Percentiles rank a stretch among this genome's conserved stretches.
Conservation (phyloP, 345 rosid species). For the Psidium friedrichsthalianum region DNA sequence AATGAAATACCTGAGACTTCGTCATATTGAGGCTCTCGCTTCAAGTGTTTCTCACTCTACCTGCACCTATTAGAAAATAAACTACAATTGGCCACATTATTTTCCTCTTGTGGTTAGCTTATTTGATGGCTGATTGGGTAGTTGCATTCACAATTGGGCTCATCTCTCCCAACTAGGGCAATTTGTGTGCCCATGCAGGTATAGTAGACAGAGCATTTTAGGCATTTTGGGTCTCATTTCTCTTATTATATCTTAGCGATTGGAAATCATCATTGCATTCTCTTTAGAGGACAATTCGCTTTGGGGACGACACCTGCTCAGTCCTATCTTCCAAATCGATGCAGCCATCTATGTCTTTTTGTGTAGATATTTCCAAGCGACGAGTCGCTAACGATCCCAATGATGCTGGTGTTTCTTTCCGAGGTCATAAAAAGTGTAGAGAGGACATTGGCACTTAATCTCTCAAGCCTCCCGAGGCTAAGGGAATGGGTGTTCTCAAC, state of each 20-base stretch:
- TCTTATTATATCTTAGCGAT: background rate
- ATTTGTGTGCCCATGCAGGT: rapidly evolving
- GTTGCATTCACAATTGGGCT: rapidly evolving
- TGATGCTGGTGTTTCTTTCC: rapidly evolving
- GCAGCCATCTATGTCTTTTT: background rate
- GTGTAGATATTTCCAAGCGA: rapidly evolving
- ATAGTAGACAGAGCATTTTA: rapidly evolving
- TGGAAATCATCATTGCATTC: background rate
- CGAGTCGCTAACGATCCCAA: rapidly evolving
- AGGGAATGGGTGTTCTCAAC: background rate
- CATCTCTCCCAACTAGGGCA: background rate
- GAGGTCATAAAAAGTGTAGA: background rate
- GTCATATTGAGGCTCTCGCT: background rate
- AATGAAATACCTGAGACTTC: rapidly evolving
- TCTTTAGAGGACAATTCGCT: rapidly evolving
- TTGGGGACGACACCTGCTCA: background rate
- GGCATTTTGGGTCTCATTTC: background rate
- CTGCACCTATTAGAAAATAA: background rate
- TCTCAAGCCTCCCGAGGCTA: background rate
- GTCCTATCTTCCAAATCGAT: rapidly evolving
- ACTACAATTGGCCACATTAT: rapidly evolving
- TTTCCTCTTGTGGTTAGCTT: background rate
- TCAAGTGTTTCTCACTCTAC: background rate
- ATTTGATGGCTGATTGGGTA: background rate
- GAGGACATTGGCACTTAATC: background rate